Evolutionary conservation across 1,284 basidiomycete genomes (phyloP), one percentile per base, ranked within the genome.

Genomic region (Sanghuangporus sanghuang): DNA sequence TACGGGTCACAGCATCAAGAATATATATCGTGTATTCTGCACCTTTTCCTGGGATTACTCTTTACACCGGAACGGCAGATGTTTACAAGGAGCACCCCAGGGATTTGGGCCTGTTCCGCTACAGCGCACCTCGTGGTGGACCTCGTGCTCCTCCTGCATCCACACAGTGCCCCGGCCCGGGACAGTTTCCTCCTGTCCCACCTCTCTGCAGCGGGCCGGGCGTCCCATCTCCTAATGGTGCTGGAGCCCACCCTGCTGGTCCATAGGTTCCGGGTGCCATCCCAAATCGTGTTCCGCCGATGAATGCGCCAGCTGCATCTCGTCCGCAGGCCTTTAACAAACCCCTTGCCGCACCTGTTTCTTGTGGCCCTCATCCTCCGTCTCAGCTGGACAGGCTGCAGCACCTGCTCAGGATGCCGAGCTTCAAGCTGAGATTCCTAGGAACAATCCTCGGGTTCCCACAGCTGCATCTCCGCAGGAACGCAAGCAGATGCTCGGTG

Each of bases 391-490:
- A 9, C 73, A 74, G 64, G 73, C 74, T 59, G 73, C 73, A 52
- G 74, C 68, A 49, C 68, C 74, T 42, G 71, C 73, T 11, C 67
- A 79, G 59, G 71, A 75, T 59, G 71, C 77, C 36, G 71, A 78
- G 50, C 16, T 8, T 54, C 72, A 76, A 68, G 69, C 79, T 4
- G 81, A 82, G 12, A 77, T 75, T 67, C 80, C 83, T 50, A 69
- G 72, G 27, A 73, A 89, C 70, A 82, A 81, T 52, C 69, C 84
- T 56, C 73, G 80, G 59, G 77, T 86, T 35, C 84, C 97, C 65
- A 87, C 89, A 62, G 85, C 79, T 70, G 89, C 89, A 21, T 81
- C 85, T 55, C 89, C 93, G 56, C 85, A 89, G 80, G 94, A 96
- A 77, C 95, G 96, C 84, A 98, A 97, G 84, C 95, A n/a, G n/a